A percentile compares a stretch with the other conserved stretches of the same genome.
phyloP scores from a whole-genome alignment of 768 basidiomycete genomes.

The Gymnopilus dilepis region DNA sequence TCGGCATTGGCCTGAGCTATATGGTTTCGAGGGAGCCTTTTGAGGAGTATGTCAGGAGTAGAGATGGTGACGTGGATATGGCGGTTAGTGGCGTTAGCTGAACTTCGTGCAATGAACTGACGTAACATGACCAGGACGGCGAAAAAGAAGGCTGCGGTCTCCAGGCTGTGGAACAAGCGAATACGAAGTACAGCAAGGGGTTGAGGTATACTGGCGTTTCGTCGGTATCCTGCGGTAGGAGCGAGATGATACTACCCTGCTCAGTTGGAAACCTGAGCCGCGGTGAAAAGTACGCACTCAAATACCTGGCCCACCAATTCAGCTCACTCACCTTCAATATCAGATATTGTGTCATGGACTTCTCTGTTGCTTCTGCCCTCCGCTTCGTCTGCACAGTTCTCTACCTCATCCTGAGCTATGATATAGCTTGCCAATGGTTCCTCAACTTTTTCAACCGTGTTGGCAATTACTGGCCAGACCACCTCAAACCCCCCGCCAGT shows the following conservation, averaged over 20 bases:
- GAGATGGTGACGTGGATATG: conserved; percentile 1
- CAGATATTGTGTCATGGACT: background rate
- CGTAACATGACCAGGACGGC: background rate
- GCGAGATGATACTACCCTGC: background rate
- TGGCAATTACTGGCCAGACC: conserved; percentile 1
- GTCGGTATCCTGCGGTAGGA: background rate
- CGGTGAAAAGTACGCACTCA: background rate
- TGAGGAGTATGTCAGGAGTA: conserved; percentile 9
- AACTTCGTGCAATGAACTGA: background rate
- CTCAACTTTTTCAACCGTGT: conserved; percentile 13
- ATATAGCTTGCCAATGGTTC: conserved; percentile 20
- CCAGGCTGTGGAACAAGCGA: background rate
- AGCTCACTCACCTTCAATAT: background rate
- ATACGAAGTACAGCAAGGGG: background rate
- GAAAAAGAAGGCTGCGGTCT: background rate
- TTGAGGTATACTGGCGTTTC: background rate
- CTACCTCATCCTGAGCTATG: conserved; percentile 23
- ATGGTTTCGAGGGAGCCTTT: background rate
- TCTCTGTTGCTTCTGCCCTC: background rate
- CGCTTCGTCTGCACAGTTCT: conserved; percentile 13
- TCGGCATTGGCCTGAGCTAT: background rate
- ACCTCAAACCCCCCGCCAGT: background rate
- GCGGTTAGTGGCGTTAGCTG: background rate
- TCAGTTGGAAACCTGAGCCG: background rate
- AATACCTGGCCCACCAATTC: background rate